phyloP scores from a whole-genome alignment of 192 early-diverging fungal genomes.

The Chytriomyces confervae region DNA sequence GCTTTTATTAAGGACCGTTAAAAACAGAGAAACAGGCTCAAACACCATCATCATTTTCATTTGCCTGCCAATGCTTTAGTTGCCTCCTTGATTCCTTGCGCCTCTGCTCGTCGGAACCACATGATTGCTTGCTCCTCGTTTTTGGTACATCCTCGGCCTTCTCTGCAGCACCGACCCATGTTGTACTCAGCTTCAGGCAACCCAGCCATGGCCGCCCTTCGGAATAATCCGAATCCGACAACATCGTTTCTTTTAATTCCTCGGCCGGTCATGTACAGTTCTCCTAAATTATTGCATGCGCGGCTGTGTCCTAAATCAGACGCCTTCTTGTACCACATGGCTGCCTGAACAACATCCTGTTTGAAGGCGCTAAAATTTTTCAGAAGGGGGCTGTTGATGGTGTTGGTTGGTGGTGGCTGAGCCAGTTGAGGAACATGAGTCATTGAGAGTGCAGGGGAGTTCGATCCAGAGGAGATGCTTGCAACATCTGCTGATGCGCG shows the following conservation, averaged over 20 bases:
- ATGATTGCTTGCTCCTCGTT: constrained; percentile 38
- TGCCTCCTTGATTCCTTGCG: constrained; percentile 35
- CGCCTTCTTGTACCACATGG: constrained; percentile 38
- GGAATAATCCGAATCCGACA: constrained; percentile 30
- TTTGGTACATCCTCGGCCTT: constrained; percentile 32
- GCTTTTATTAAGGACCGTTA: too few relatives aligned
- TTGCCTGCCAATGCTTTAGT: constrained; percentile 32
- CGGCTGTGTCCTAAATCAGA: constrained; percentile 30
- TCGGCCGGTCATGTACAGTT: constrained; percentile 40
- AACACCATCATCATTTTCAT: constrained; percentile 7
- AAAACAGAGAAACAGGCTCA: neutral
- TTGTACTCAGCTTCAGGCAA: constrained; percentile 41
- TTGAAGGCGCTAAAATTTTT: constrained; percentile 38
- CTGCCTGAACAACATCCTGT: constrained; percentile 38
- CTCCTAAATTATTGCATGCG: constrained; percentile 36
- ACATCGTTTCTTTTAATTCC: constrained; percentile 33
- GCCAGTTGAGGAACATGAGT: constrained; percentile 6
- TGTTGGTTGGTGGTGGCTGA: constrained; percentile 20
- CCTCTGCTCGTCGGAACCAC: constrained; percentile 38
- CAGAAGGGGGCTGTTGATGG: constrained; percentile 22
- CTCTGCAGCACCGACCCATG: constrained; percentile 37
- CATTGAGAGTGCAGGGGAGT: neutral
- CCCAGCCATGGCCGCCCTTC: constrained; percentile 37
- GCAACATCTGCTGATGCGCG: neutral
- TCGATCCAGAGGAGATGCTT: neutral